Percentiles rank a stretch among this genome's conserved stretches.
phyloP scores from a whole-genome alignment of 306 rosid species.

The Vigna unguiculata region DNA sequence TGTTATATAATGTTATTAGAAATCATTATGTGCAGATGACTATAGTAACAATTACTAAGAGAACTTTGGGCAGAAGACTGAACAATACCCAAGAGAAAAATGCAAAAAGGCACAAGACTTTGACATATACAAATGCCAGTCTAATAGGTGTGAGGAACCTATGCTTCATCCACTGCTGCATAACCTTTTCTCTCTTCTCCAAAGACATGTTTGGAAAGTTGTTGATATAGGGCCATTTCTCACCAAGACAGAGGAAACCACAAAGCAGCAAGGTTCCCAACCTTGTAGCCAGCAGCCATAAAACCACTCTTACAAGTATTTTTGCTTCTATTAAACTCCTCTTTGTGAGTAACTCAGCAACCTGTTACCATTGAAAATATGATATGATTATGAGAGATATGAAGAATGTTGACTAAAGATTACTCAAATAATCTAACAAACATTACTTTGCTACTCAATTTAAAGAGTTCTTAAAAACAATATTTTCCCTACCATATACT shows the following conservation, averaged over 20 bases:
- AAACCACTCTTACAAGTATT: slow-evolving; percentile 48
- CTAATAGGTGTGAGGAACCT: slow-evolving; percentile 56
- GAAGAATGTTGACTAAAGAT: background rate
- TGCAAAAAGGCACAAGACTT: slow-evolving; percentile 50
- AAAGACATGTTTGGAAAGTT: slow-evolving; percentile 50
- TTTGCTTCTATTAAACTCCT: slow-evolving; percentile 50
- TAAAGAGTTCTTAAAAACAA: background rate
- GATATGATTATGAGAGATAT: background rate
- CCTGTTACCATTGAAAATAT: slow-evolving; percentile 40
- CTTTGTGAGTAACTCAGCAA: slow-evolving; percentile 47
- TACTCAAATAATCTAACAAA: slow-evolving; percentile 11
- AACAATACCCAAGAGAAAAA: slow-evolving; percentile 54
- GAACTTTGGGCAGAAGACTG: background rate
- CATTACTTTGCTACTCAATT: background rate
- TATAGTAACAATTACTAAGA: slow-evolving; percentile 8
- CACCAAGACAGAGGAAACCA: slow-evolving; percentile 50
- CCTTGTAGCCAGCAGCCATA: slow-evolving; percentile 57
- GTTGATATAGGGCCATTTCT: slow-evolving; percentile 52
- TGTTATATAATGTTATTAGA: background rate
- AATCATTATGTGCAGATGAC: background rate
- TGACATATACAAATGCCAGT: slow-evolving; percentile 52
- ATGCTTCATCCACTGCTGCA: slow-evolving; percentile 52
- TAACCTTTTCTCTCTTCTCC: slow-evolving; percentile 55
- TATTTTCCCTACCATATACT: too few relatives aligned
- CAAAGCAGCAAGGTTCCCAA: slow-evolving; percentile 55